Evolutionary conservation across 257 asterid genomes (phyloP), one percentile per base, ranked within the genome.

Genomic region (Perilla frutescens): DNA sequence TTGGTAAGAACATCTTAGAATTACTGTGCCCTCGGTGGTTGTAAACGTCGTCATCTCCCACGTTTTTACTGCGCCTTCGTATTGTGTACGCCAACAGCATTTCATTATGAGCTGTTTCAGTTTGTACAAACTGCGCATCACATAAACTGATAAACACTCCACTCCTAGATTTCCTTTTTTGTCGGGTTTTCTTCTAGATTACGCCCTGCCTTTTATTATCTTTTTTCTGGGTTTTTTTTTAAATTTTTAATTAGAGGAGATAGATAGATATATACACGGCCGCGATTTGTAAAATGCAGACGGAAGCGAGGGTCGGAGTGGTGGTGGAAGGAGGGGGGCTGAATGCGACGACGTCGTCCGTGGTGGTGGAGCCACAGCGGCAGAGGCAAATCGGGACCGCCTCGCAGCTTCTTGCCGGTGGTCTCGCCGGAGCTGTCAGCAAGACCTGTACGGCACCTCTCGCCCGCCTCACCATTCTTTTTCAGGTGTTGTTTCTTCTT

Each of bases 391-490:
- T 88, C 57, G 91, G 88, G 1, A 80, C 92, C 4, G 85, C 84
- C 1, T 80, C 96, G 15, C 96, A 91, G 84, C 96, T 91, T 55
- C 78, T 91, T 6, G 96, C 96, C 26, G 96, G 97, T 4, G 96
- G 97, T n/a, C 67, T 91, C 9, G 97, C 97, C 61, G 96, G 97
- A 53, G 96, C 97, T 61, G 86, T 91, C 29, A 89, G 95, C 77
- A 91, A 91, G 87, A 91, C 97, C 15, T 88, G 93, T 68, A 91
- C 97, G 20, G 96, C 97, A 20, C 97, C 97, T 34, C 91, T 91
- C 13, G 91, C 96, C 34, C 93, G 97, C 64, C 91, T 91, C 54
- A 91, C 97, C 54, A 91, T 91, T 73, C 91, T 88, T 2, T 91
- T 91, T 76, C 97, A 91, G 97, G 92, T 77, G 26, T 51, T 20